phyloP scores from a whole-genome alignment of 257 asterid species.

The Sherardia arvensis region DNA sequence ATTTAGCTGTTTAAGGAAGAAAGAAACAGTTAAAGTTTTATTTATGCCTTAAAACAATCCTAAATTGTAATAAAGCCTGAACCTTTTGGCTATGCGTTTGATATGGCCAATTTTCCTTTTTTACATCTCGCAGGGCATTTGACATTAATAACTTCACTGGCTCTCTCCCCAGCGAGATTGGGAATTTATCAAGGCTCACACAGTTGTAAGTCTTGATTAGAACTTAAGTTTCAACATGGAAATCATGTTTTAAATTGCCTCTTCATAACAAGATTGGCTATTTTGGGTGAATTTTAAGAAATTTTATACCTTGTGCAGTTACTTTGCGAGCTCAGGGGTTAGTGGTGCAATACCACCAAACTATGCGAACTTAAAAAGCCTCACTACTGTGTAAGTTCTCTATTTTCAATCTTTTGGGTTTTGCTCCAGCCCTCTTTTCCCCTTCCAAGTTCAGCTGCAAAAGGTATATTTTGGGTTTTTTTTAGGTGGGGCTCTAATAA shows the following conservation, averaged over 20 bases:
- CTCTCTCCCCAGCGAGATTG: conserved; percentile 65
- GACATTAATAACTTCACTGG: conserved; percentile 71
- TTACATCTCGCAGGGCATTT: conserved; percentile 29
- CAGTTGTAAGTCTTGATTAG: conserved; percentile 38
- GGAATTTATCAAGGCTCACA: conserved; percentile 39
- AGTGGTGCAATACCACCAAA: conserved; percentile 46
- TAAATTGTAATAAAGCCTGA: not conserved
- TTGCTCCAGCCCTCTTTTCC: not conserved
- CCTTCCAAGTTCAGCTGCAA: conserved; percentile 9
- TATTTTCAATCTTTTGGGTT: not conserved
- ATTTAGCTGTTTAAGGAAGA: not conserved
- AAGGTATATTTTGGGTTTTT: conserved; percentile 7
- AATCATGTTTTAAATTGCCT: not conserved
- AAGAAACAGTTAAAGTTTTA: not conserved
- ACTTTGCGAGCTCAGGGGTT: conserved; percentile 45
- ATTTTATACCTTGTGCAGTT: conserved; percentile 23
- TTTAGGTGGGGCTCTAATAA: conserved; percentile 72
- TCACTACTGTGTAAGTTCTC: conserved; percentile 36
- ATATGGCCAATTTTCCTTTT: not conserved
- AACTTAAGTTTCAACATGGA: not conserved
- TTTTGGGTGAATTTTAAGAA: not conserved
- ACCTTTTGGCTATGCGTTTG: not conserved
- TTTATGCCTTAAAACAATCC: not conserved
- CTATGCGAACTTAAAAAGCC: conserved; percentile 31
- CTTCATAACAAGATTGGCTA: not conserved